A percentile compares a stretch with the other conserved stretches of the same genome.
These are phyloP conservation scores for Agaricus bisporus DNA, from an alignment of 768 basidiomycete species.

Conservation along the genomic window DNA sequence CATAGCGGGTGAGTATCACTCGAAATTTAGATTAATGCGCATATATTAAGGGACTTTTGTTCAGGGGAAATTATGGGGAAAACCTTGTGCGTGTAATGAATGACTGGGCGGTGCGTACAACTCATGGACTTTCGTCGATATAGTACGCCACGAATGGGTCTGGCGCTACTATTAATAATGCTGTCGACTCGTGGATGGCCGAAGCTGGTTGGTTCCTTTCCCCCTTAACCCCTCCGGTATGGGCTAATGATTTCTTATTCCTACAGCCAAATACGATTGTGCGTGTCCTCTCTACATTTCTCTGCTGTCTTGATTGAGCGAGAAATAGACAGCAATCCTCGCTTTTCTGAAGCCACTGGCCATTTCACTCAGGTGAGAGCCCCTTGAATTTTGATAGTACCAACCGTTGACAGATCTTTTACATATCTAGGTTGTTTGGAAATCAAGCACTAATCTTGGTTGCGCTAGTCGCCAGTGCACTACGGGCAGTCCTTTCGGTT, in stretches of 20 bases:
- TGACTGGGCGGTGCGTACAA: not conserved
- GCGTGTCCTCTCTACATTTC: not conserved
- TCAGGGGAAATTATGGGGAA: constrained; percentile 20
- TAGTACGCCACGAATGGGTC: constrained; percentile 17
- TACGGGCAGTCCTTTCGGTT: constrained; percentile 19
- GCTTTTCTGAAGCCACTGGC: constrained; percentile 20
- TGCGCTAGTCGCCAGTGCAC: constrained; percentile 37
- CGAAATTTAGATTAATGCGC: not conserved
- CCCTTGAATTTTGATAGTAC: not conserved
- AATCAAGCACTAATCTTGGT: constrained; percentile 40
- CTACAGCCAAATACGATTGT: constrained; percentile 20
- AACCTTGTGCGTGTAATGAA: constrained; percentile 17
- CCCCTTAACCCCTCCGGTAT: not conserved
- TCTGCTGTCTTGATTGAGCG: not conserved
- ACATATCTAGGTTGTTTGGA: constrained; percentile 45
- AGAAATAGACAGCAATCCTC: constrained; percentile 20
- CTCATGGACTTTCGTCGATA: not conserved
- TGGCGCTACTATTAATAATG: constrained; percentile 13
- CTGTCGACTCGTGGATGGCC: constrained; percentile 20
- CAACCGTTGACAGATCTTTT: not conserved
- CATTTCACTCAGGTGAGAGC: constrained; percentile 25
- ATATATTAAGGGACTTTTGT: not conserved
- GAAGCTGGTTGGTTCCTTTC: constrained; percentile 22
- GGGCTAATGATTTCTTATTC: not conserved
- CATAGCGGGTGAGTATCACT: constrained; percentile 3